Percentiles rank a stretch among this genome's conserved stretches.
These are phyloP conservation scores for Zanthoxylum bungeanum DNA, from an alignment of 345 rosid species.

Conservation along the genomic window DNA sequence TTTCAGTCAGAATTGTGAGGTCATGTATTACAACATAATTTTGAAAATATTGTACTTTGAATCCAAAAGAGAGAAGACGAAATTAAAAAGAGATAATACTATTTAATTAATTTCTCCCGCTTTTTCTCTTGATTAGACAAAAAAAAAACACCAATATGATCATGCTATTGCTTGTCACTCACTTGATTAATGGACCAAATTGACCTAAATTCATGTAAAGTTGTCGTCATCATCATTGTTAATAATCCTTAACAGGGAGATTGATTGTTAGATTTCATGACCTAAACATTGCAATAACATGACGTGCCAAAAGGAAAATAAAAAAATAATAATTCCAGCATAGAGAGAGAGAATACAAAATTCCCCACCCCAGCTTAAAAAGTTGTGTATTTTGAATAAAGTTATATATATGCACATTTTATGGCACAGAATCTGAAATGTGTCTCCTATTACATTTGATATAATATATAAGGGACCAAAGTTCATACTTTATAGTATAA, in stretches of 20 bases:
- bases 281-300: conserved; percentile 16
- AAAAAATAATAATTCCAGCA: background rate
- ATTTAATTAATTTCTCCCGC: background rate
- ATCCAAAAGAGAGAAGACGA: conserved; percentile 1
- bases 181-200: background rate
- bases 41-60: background rate
- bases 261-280: conserved; percentile 11
- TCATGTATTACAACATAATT: conserved; percentile 4
- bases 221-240: no score
- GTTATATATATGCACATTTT: background rate
- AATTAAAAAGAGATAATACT: background rate
- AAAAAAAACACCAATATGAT: background rate
- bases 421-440: conserved; percentile 1
- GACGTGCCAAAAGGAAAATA: conserved; percentile 14
- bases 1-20: background rate
- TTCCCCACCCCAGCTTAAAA: background rate
- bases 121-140: conserved; percentile 12
- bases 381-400: background rate
- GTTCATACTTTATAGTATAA: background rate
- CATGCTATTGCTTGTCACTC: background rate
- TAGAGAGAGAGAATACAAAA: background rate
- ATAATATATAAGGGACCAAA: background rate
- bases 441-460: background rate
- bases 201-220: no score
- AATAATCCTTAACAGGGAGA: background rate